A percentile compares a stretch with the other conserved stretches of the same genome.
These are phyloP conservation scores for Emericellopsis atlantica DNA, from an alignment of 2,329 filamentous ascomycete genomes.

Conservation along the genomic window DNA sequence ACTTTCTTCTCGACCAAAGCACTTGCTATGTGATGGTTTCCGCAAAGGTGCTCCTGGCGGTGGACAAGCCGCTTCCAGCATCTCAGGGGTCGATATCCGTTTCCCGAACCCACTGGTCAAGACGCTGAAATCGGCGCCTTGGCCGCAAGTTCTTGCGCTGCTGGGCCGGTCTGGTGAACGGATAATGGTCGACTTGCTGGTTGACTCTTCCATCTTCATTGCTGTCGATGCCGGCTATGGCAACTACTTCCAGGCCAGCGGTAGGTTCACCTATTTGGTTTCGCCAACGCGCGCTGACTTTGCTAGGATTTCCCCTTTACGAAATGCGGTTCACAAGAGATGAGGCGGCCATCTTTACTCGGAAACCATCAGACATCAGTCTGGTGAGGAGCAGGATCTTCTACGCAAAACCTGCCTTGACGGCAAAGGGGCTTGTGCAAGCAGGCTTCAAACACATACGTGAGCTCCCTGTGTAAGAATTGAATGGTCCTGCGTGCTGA, in stretches of 20 bases:
- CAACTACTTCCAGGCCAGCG: constrained; percentile 70
- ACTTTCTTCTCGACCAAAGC: constrained; percentile 41
- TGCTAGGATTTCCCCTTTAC: constrained; percentile 34
- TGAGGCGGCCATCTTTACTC: constrained; percentile 2
- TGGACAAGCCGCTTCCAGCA: constrained; percentile 21
- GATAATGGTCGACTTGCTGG: constrained; percentile 65
- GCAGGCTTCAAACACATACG: constrained; percentile 74
- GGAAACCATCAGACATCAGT: constrained; percentile 43
- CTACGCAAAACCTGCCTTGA: constrained; percentile 65
- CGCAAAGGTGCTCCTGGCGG: constrained; percentile 31
- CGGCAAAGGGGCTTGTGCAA: constrained; percentile 51
- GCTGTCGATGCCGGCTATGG: constrained; percentile 43
- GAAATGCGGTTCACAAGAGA: constrained; percentile 20
- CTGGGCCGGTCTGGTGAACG: constrained; percentile 64
- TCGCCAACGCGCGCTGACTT: constrained; percentile 3
- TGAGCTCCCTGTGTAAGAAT: constrained; percentile 28
- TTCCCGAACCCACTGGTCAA: constrained; percentile 60
- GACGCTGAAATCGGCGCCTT: constrained; percentile 55
- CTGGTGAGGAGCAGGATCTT: constrained; percentile 78
- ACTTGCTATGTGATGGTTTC: constrained; percentile 78
- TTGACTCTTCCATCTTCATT: constrained; percentile 67
- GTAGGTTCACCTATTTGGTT: constrained; percentile 26
- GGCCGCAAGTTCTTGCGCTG: constrained; percentile 62
- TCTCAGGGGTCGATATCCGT: constrained; percentile 53
- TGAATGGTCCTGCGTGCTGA: constrained; percentile 4